A percentile compares a stretch with the other conserved stretches of the same genome.
Evolutionary conservation across 1,284 basidiomycete genomes (phyloP).

Genomic region (Cryptococcus jaspeensis): DNA sequence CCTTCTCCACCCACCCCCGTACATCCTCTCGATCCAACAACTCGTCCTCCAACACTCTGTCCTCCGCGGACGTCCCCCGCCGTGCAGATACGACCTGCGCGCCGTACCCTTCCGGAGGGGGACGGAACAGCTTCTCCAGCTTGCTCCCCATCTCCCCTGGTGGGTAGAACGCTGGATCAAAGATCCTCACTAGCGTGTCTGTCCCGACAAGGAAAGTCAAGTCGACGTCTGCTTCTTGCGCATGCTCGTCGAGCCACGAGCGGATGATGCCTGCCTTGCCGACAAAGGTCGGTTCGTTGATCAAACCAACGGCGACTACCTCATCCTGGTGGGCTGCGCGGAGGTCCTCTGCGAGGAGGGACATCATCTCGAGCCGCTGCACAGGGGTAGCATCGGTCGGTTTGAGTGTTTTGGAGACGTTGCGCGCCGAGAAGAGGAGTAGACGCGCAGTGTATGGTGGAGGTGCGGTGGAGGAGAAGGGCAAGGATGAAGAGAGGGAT

Average conservation of each 20-base stretch:
- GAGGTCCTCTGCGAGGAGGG: constrained; percentile 51
- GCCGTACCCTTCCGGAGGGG: constrained; percentile 3
- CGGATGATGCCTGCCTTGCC: constrained; percentile 68
- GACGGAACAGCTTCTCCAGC: constrained; percentile 24
- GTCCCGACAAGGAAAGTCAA: constrained; percentile 64
- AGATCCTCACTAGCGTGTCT: constrained; percentile 84
- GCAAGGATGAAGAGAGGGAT: neutral
- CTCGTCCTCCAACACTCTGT: constrained; percentile 37
- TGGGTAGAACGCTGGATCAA: constrained; percentile 74
- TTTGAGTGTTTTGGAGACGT: constrained; percentile 80
- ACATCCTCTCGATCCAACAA: constrained; percentile 53
- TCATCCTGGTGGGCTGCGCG: constrained; percentile 17
- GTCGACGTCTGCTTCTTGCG: constrained; percentile 39
- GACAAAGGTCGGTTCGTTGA: constrained; percentile 85
- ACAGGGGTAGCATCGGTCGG: constrained; percentile 66
- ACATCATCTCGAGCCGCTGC: constrained; percentile 82
- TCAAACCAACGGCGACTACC: constrained; percentile 75
- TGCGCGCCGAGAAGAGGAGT: constrained; percentile 79
- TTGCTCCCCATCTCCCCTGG: constrained; percentile 49
- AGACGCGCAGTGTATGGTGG: constrained; percentile 68
- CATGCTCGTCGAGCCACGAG: constrained; percentile 50
- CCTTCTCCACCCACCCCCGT: constrained; percentile 55
- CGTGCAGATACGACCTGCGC: constrained; percentile 66
- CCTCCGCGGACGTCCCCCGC: constrained; percentile 49
- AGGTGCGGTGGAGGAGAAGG: constrained; percentile 9